A percentile compares a stretch with the other conserved stretches of the same genome.
Evolutionary conservation across 208 protist genomes (phyloP).

Genomic region (Leishmania gerbilli): DNA sequence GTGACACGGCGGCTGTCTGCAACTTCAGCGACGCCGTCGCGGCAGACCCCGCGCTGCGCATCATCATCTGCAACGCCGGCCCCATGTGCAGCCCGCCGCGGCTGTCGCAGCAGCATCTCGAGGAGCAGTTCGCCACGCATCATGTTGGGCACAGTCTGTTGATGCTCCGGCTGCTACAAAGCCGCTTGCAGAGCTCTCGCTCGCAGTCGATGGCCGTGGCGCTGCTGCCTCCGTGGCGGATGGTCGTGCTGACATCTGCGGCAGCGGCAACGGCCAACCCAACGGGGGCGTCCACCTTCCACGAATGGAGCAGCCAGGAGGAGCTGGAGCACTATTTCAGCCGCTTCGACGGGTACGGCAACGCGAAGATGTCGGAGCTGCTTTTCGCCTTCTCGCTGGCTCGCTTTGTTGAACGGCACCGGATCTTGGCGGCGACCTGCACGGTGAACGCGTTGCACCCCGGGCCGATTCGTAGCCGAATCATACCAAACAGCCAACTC

Average conservation of each 20-base stretch:
- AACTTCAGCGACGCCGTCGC: conserved; percentile 41
- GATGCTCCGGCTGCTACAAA: conserved; percentile 41
- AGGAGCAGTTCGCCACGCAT: conserved; percentile 67
- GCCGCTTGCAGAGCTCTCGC: conserved; percentile 37
- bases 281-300: conserved; percentile 34
- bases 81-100: conserved; percentile 37
- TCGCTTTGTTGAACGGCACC: conserved; percentile 42
- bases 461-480: conserved; percentile 44
- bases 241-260: conserved; percentile 58
- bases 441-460: conserved; percentile 63
- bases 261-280: conserved; percentile 41
- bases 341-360: conserved; percentile 49
- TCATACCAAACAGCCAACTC: conserved; percentile 42
- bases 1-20: conserved; percentile 48
- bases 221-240: conserved; percentile 40
- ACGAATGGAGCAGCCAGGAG: conserved; percentile 22
- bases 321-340: conserved; percentile 29
- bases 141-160: conserved; percentile 65
- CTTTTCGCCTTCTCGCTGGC: conserved; percentile 68
- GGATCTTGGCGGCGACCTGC: conserved; percentile 43
- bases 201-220: conserved; percentile 13
- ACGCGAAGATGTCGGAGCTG: conserved; percentile 70
- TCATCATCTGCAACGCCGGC: conserved; percentile 59
- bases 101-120: conserved; percentile 47
- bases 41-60: conserved; percentile 51